phyloP scores from a whole-genome alignment of 2,329 filamentous ascomycete genomes.

The Helotiales sp. region DNA sequence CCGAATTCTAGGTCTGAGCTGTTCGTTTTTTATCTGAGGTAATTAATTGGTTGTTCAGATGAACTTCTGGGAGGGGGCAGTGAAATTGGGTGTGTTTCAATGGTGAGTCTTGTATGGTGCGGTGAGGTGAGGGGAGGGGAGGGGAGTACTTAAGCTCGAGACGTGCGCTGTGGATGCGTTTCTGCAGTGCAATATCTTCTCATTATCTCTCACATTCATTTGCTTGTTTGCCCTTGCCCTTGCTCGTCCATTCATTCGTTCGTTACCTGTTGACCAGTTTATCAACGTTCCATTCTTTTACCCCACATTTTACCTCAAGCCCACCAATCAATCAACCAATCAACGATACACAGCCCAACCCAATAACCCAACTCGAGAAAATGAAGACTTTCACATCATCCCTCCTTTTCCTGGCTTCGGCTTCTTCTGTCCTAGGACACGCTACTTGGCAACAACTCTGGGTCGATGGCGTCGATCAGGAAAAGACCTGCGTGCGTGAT shows the following conservation, averaged over 20 bases:
- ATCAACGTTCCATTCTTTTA: slow-evolving; percentile 4
- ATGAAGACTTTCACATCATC: slow-evolving; percentile 29
- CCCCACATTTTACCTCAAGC: neutral
- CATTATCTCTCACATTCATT: neutral
- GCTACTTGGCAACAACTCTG: slow-evolving; percentile 47
- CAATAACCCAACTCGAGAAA: neutral
- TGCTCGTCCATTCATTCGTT: neutral
- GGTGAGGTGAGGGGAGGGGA: too few species aligned
- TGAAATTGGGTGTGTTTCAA: too few species aligned
- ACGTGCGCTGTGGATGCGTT: neutral
- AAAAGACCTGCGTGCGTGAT: slow-evolving; percentile 54
- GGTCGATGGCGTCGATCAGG: slow-evolving; percentile 53
- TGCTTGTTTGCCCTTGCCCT: neutral
- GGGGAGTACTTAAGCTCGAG: neutral
- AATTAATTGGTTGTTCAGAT: too few species aligned
- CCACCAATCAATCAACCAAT: neutral
- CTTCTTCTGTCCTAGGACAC: slow-evolving; percentile 50
- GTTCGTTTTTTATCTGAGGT: too few species aligned
- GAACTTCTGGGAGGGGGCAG: too few species aligned
- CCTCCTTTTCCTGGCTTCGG: slow-evolving; percentile 36
- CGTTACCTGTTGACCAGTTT: neutral
- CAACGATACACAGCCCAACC: neutral
- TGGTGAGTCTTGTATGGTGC: too few species aligned
- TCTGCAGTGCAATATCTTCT: neutral
- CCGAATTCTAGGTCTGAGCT: too few species aligned